Percentiles rank a stretch among this genome's conserved stretches.
phyloP scores from a whole-genome alignment of 148 eudicot genomes.

The Nepenthes mirabilis region DNA sequence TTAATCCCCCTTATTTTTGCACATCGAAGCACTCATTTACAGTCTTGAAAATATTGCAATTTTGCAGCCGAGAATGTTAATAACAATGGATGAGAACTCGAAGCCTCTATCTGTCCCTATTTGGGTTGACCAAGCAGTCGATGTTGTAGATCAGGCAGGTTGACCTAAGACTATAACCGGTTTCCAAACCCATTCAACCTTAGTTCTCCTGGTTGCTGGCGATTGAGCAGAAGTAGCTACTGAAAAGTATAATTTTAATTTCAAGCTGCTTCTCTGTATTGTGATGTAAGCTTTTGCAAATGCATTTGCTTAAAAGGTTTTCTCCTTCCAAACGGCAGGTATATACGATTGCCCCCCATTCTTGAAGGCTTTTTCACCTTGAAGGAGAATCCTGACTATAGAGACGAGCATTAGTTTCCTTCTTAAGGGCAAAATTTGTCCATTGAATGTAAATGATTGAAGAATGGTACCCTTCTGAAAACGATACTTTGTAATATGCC shows the following conservation, averaged over 20 bases:
- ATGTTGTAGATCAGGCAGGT: conserved; percentile 96
- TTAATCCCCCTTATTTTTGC: no score
- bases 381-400: conserved; percentile 86
- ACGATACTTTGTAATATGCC: no score
- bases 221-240: conserved; percentile 98
- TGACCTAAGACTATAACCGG: conserved; percentile 93
- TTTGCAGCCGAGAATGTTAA: conserved; percentile 82
- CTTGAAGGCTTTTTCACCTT: conserved; percentile 90
- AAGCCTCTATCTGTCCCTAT: conserved; percentile 92
- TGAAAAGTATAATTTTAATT: conserved; percentile 42
- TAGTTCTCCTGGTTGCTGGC: conserved; percentile 84
- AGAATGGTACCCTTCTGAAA: no score
- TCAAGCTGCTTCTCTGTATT: neutral
- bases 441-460: no score
- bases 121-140: conserved; percentile 93
- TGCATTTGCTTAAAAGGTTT: neutral
- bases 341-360: conserved; percentile 74
- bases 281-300: neutral
- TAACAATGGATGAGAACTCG: conserved; percentile 85
- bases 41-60: neutral
- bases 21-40: neutral
- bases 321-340: conserved; percentile 28
- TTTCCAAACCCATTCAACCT: conserved; percentile 91
- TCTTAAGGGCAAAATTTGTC: no score
- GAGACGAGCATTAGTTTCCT: conserved; percentile 37